Evolutionary conservation across 2,329 filamentous ascomycete genomes (phyloP).

Genomic region (Epichloe sibirici): DNA sequence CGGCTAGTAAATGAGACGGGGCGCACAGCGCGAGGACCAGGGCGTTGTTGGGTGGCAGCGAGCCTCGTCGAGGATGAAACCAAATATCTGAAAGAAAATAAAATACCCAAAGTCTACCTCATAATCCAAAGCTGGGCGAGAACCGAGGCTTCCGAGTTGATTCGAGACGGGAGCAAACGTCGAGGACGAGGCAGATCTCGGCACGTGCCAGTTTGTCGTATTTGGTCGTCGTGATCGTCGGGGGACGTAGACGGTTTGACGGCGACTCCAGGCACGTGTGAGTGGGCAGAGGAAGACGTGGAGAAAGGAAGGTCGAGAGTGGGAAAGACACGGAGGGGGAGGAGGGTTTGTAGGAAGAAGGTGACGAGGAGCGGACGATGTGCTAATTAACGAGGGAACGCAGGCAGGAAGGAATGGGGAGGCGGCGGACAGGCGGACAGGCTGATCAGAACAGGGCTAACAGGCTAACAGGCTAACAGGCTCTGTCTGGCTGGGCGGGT

Average conservation of each 20-base stretch:
- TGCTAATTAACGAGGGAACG: neutral
- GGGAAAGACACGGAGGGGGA: slow-evolving; percentile 1
- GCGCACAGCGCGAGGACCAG: slow-evolving; percentile 1
- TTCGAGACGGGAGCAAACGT: slow-evolving; percentile 1
- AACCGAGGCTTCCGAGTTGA: slow-evolving; percentile 4
- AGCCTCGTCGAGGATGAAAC: slow-evolving; percentile 11
- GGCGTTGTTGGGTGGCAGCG: neutral
- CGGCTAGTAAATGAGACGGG: neutral
- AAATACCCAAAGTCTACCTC: slow-evolving; percentile 24
- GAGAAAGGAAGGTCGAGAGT: slow-evolving; percentile 1
- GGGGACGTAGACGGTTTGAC: neutral
- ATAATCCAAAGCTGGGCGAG: slow-evolving; percentile 18
- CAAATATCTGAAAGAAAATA: slow-evolving; percentile 14
- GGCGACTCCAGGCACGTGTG: slow-evolving; percentile 6
- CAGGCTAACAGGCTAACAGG: neutral
- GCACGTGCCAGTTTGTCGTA: slow-evolving; percentile 5
- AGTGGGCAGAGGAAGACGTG: slow-evolving; percentile 1
- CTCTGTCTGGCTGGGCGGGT: neutral
- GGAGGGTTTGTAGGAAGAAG: slow-evolving; percentile 2
- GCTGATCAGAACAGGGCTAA: neutral
- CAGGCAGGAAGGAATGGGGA: slow-evolving; percentile 7
- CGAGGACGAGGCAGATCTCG: slow-evolving; percentile 4
- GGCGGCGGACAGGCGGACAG: neutral
- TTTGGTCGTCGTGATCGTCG: slow-evolving; percentile 2
- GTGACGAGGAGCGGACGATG: slow-evolving; percentile 3